These are phyloP conservation scores for Waltergamsia citrina DNA, from an alignment of 2,329 filamentous ascomycete species.

Conservation along the genomic window DNA sequence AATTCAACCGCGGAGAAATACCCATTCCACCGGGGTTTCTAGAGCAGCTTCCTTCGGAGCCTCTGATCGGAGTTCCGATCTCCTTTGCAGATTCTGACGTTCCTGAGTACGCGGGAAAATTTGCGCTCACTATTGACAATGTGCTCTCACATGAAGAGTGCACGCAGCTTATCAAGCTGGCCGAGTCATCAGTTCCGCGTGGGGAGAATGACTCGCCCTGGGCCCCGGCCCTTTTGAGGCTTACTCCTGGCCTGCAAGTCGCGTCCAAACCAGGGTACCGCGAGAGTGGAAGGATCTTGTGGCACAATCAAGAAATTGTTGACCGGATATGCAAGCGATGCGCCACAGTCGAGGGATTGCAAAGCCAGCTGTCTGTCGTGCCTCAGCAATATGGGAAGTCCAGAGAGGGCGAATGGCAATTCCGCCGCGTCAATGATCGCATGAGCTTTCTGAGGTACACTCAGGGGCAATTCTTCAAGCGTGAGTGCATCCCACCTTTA, in stretches of 20 bases:
- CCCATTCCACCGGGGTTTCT: slow-evolving; percentile 35
- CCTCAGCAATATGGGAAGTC: neutral
- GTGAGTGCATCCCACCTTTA: slow-evolving; percentile 15
- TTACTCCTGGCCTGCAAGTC: slow-evolving; percentile 51
- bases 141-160: slow-evolving; percentile 51
- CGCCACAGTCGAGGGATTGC: slow-evolving; percentile 27
- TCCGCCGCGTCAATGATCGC: slow-evolving; percentile 55
- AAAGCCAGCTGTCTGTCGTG: slow-evolving; percentile 25
- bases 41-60: slow-evolving; percentile 20
- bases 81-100: slow-evolving; percentile 40
- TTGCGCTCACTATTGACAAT: slow-evolving; percentile 52
- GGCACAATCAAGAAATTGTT: slow-evolving; percentile 55
- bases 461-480: slow-evolving; percentile 62
- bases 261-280: slow-evolving; percentile 44
- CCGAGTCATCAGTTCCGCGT: slow-evolving; percentile 37
- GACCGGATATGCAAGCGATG: slow-evolving; percentile 55
- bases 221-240: slow-evolving; percentile 60
- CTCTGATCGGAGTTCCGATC: slow-evolving; percentile 33
- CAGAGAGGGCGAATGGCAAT: slow-evolving; percentile 24
- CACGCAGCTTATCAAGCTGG: slow-evolving; percentile 35
- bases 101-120: slow-evolving; percentile 38
- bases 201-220: slow-evolving; percentile 32
- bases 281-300: slow-evolving; percentile 69
- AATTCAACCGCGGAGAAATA: too few relatives aligned
- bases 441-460: slow-evolving; percentile 69